Conservation (phyloP, 2,329 filamentous ascomycete genomes). For the Parastagonospora nodorum region DNA sequence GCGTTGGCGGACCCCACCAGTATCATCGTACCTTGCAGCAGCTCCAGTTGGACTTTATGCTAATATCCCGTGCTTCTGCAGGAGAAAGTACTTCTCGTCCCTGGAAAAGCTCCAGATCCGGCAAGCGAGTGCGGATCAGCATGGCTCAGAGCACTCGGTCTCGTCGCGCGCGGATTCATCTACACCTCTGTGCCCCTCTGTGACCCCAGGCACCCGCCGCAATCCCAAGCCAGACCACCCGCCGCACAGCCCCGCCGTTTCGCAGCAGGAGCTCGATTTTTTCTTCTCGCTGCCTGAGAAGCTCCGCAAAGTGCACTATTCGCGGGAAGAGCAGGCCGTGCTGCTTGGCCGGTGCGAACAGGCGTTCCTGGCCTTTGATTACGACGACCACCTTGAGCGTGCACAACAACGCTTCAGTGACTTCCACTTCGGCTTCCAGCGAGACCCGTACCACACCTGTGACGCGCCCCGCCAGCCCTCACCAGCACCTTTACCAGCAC, state of each 20-base stretch:
- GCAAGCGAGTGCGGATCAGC: slow-evolving; percentile 36
- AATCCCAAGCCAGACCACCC: slow-evolving; percentile 43
- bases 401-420: slow-evolving; percentile 39
- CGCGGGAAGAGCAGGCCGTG: slow-evolving; percentile 70
- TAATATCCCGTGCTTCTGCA: slow-evolving; percentile 35
- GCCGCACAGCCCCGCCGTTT: slow-evolving; percentile 41
- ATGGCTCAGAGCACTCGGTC: slow-evolving; percentile 28
- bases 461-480: background rate
- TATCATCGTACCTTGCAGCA: slow-evolving; percentile 37
- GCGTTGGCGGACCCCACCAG: slow-evolving; percentile 23
- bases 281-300: slow-evolving; percentile 74
- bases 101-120: slow-evolving; percentile 72
- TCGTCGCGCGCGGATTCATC: slow-evolving; percentile 31
- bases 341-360: slow-evolving; percentile 50
- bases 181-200: slow-evolving; percentile 22
- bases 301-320: slow-evolving; percentile 72
- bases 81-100: slow-evolving; percentile 72
- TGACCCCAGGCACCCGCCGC: slow-evolving; percentile 27
- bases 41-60: slow-evolving; percentile 15
- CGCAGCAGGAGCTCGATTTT: slow-evolving; percentile 67
- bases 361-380: slow-evolving; percentile 15
- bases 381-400: slow-evolving; percentile 11
- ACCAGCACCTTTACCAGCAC: too few relatives aligned
- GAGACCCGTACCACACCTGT: slow-evolving; percentile 5
- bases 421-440: slow-evolving; percentile 37